Base-by-base conservation (phyloP, 192 early-diverging fungal species). In the Pilobolus umbonatus region DNA sequence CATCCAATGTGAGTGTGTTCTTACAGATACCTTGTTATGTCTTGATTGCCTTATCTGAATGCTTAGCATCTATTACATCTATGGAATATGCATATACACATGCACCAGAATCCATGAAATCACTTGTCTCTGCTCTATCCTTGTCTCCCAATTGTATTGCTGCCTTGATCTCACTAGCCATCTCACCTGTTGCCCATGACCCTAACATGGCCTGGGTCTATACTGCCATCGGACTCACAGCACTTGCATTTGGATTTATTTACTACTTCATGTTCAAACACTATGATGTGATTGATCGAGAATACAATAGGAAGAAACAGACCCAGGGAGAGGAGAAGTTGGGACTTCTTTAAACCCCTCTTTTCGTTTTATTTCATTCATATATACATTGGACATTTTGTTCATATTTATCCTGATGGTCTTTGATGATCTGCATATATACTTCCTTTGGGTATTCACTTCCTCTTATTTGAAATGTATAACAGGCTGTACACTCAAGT, bases 51-150 rank as follows among this genome's bases (percentile, higher is more conserved):
- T 69, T 81, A 14, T 62, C 77, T 4, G 80, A 85, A 62, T 78
- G 83, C 47, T 78, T 85, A 56, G 80, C 82, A 10, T 82, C 78
- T 17, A 76, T 84, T 39, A 84, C 84, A 3, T 80, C 80, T n/a
- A 76, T 85, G 49, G 84, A 85, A 72, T 85, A 79, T 47, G 80
- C 84, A 8, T 85, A 77, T 67, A 80, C 74, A 46, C 71, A 73
- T 22, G 84, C 84, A 17, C 84, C 84, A 15, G 74, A 76, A 53
- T 68, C 63, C 12, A 83, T 83, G 81, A 83, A 84, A 61, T 78
- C 78, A 0, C 68, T 85, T 35, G 80, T 85, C 30, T 83, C 82
- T 72, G 80, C 83, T 8, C 49, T 83, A 21, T 77, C 77, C 29
- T 60, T 85, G 52, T 68, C 78, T 31, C 82, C 83, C 21, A 83